These are phyloP conservation scores for Nemania serpens DNA, from an alignment of 2,329 filamentous ascomycete genomes.

Conservation along the genomic window DNA sequence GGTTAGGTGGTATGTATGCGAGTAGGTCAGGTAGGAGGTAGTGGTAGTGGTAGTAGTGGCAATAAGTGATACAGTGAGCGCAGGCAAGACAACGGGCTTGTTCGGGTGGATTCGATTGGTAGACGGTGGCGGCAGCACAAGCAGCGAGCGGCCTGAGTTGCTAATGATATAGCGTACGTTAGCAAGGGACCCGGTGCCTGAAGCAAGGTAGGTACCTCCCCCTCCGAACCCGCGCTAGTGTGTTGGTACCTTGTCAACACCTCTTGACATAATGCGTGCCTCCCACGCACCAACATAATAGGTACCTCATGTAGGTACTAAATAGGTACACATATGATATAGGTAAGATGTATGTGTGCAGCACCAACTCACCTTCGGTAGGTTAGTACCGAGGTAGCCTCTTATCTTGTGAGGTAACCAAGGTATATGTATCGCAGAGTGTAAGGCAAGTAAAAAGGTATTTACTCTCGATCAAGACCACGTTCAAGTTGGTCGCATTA, in stretches of 20 bases:
- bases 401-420: too few relatives aligned
- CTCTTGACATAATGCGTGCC: too few relatives aligned
- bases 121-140: conserved; percentile 21
- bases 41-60: too few relatives aligned
- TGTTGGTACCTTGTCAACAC: conserved; percentile 5
- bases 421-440: too few relatives aligned
- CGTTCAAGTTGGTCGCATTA: neutral
- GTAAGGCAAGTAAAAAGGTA: neutral
- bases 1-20: too few relatives aligned
- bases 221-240: too few relatives aligned
- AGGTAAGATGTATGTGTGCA: too few relatives aligned
- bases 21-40: neutral
- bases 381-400: too few relatives aligned
- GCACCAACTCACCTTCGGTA: too few relatives aligned
- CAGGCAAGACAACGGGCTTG: conserved; percentile 1
- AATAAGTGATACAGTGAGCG: conserved; percentile 10
- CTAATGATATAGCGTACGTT: conserved; percentile 10
- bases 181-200: conserved; percentile 24
- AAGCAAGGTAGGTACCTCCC: too few relatives aligned
- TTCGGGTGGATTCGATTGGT: conserved; percentile 18
- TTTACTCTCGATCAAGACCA: conserved; percentile 3
- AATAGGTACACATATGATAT: too few relatives aligned
- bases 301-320: too few relatives aligned
- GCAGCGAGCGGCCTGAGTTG: conserved; percentile 13
- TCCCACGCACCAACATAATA: neutral